Percentiles rank a stretch among this genome's conserved stretches.
Conservation (phyloP, 2,329 filamentous ascomycete species). For the Chaetomium olivaceum region DNA sequence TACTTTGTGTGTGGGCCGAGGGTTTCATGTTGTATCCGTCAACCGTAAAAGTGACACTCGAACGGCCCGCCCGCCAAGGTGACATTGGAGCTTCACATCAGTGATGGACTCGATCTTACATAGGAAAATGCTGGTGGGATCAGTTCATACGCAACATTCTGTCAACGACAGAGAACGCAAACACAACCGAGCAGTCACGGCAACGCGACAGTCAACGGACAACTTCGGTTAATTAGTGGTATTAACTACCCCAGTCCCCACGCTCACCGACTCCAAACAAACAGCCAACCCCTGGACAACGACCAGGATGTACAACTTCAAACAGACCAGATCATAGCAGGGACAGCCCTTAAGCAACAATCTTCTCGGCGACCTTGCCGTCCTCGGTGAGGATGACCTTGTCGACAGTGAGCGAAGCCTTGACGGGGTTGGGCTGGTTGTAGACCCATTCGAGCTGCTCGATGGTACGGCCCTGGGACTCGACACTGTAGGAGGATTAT, state of each 20-base stretch:
- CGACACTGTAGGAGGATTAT: slow-evolving; percentile 41
- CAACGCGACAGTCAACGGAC: background rate
- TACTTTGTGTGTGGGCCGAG: no score
- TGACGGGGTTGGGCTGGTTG: slow-evolving; percentile 51
- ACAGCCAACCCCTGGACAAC: background rate
- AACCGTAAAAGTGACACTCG: no score
- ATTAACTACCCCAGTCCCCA: background rate
- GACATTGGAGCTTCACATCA: background rate
- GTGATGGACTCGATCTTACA: no score
- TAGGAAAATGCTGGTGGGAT: no score
- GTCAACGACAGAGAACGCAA: background rate
- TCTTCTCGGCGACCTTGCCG: slow-evolving; percentile 49
- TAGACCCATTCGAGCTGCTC: slow-evolving; percentile 54
- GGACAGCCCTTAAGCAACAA: slow-evolving; percentile 32
- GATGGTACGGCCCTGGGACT: slow-evolving; percentile 51
- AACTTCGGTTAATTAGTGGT: background rate
- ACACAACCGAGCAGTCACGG: background rate
- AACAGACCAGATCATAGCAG: background rate
- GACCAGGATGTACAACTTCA: background rate
- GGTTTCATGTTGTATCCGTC: no score
- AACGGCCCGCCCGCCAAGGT: background rate
- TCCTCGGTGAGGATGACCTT: slow-evolving; percentile 49
- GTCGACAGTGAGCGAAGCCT: slow-evolving; percentile 50
- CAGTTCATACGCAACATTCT: no score
- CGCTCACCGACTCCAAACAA: background rate